A percentile compares a stretch with the other conserved stretches of the same genome.
phyloP scores from a whole-genome alignment of 768 basidiomycete species.

The Cubamyces sp. region DNA sequence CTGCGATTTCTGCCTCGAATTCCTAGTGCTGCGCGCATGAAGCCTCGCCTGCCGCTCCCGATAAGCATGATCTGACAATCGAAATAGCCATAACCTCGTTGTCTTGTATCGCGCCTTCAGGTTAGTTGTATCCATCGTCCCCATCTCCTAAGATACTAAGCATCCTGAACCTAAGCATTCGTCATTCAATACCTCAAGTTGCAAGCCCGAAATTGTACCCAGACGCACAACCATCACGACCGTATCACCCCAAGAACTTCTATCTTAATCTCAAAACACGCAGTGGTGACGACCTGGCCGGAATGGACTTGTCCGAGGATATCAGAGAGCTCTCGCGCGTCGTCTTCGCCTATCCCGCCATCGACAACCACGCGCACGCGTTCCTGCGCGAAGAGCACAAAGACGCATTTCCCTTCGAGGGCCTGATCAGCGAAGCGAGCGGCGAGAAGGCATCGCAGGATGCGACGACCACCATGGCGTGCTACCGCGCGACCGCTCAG shows the following conservation, averaged over 20 bases:
- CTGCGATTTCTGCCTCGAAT: no score
- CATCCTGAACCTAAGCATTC: neutral
- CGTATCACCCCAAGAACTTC: neutral
- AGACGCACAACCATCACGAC: no score
- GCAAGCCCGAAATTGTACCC: no score
- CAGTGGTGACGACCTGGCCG: neutral
- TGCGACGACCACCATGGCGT: constrained; percentile 59
- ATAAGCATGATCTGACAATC: neutral
- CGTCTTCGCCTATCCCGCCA: constrained; percentile 49
- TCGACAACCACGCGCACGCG: constrained; percentile 84
- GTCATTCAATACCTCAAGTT: no score
- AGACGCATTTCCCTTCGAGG: constrained; percentile 57
- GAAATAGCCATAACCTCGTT: neutral
- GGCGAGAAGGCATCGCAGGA: constrained; percentile 55
- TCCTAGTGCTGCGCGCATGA: no score
- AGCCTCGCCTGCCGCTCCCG: no score
- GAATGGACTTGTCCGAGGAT: constrained; percentile 22
- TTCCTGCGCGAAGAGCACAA: constrained; percentile 55
- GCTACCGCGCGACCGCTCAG: constrained; percentile 58
- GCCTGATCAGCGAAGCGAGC: constrained; percentile 65
- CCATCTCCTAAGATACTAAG: neutral
- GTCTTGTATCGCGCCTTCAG: no score
- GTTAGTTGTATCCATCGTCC: no score
- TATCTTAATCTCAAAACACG: neutral
- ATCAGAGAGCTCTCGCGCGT: constrained; percentile 21